Conservation (phyloP, 805 yeast genomes). For the Soucietia sequanensis region DNA sequence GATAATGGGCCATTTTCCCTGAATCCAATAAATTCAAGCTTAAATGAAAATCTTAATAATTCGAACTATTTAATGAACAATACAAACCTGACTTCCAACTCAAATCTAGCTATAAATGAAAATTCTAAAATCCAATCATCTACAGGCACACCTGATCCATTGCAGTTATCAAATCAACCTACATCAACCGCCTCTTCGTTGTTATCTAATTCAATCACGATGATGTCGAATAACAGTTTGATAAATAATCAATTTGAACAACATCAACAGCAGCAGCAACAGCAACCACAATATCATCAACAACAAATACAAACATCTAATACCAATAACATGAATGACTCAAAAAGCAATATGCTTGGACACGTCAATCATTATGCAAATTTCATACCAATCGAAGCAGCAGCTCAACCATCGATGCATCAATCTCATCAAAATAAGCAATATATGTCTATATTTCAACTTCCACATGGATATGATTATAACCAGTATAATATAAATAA, state of each 20-base stretch:
- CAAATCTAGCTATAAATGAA: no score
- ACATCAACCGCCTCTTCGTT: neutral
- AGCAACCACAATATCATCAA: slow-evolving; percentile 4
- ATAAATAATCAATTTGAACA: no score
- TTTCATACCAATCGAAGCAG: slow-evolving; percentile 23
- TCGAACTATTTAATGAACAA: no score
- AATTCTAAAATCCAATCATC: no score
- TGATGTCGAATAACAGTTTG: no score
- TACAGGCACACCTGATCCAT: no score
- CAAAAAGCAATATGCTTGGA: slow-evolving; percentile 7
- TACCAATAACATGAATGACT: slow-evolving; percentile 2
- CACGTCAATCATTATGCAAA: slow-evolving; percentile 28
- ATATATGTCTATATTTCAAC: slow-evolving; percentile 2
- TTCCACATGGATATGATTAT: neutral
- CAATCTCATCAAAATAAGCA: slow-evolving; percentile 13
- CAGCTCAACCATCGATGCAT: slow-evolving; percentile 9
- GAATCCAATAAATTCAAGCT: neutral
- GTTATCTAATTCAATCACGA: neutral
- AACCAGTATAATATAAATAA: no score
- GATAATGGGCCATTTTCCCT: neutral
- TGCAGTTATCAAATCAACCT: neutral
- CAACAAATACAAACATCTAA: neutral
- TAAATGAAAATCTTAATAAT: no score
- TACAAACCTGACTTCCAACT: no score
- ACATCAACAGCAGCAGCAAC: slow-evolving; percentile 3